Base-by-base conservation (phyloP, 805 yeast species). In the Schizosaccharomyces lindneri region DNA sequence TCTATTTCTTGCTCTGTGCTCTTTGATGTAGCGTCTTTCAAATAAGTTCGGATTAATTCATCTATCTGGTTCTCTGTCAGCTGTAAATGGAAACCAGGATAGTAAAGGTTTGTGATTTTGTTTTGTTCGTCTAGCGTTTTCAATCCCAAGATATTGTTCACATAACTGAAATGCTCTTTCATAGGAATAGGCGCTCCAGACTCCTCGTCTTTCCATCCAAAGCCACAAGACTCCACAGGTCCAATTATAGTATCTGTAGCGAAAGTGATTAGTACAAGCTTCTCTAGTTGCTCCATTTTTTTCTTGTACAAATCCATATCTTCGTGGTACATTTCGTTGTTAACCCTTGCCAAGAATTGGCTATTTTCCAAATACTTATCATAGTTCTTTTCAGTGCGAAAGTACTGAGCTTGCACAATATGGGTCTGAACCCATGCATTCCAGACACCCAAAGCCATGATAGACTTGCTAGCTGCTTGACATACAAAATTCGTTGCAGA, bases 361-460 rank as follows among this genome's bases (percentile, higher is more conserved):
- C 88, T 82, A 63, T 77, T 72, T 27, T 75, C 74, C 64, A 83
- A 65, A 68, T 85, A 85, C 19, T 72, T 70, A 0, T 76, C 81
- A 66, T 76, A 78, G 46, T 80, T 74, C 17, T 67, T 66, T 1
- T 80, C 78, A 67, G 84, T 68, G 63, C 94, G 74, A 70, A 81
- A 85, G 68, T 84, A 86, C 67, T 85, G 93, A 0, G 94, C 93
- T 6, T 87, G 82, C 0, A 85, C 72, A 0, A 83, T 70, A 2
- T 76, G 69, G 7, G 74, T 74, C 67, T 85, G 94, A 0, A 84
- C 74, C 5, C 73, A 73, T 9, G 61, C 11, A 43, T 43, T 19
- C 61, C 61, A 59, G 3, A 24, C 27, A 31, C 55, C 55, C 51
- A 43, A 17, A 9, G 55, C 51, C 21, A 43, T 7, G 9, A 59